phyloP scores from a whole-genome alignment of 1,139 yeast species.

The Saccharomyces pastorianus region DNA sequence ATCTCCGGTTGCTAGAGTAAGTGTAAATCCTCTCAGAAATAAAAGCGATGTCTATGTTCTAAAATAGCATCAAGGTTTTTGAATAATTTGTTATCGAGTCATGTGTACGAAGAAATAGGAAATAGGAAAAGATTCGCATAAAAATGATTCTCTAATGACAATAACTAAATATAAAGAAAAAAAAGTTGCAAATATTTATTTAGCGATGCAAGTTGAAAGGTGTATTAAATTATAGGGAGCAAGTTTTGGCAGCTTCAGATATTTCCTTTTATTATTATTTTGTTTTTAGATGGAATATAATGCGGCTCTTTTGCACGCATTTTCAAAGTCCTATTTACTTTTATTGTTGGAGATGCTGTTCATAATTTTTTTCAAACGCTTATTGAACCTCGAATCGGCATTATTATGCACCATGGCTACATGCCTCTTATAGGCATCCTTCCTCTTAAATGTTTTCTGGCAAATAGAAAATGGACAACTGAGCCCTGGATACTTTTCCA shows the following conservation, averaged over 20 bases:
- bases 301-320: background rate
- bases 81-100: background rate
- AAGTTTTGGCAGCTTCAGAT: background rate
- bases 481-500: slow-evolving; percentile 26
- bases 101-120: background rate
- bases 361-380: slow-evolving; percentile 26
- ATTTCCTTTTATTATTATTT: background rate
- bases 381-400: slow-evolving; percentile 38
- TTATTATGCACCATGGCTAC: slow-evolving; percentile 45
- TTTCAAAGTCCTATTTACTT: slow-evolving; percentile 2
- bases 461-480: slow-evolving; percentile 38
- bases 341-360: slow-evolving; percentile 6
- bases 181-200: background rate
- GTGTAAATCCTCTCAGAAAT: too few species aligned
- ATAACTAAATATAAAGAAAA: background rate
- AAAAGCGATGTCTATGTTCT: too few species aligned
- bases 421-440: slow-evolving; percentile 51
- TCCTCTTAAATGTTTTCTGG: slow-evolving; percentile 46
- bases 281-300: background rate
- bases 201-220: background rate
- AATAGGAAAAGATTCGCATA: background rate
- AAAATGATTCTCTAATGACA: background rate
- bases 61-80: background rate
- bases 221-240: background rate
- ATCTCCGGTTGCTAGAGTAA: too few species aligned